These are phyloP conservation scores for Tetradesmus lagerheimii DNA, from an alignment of 139 green algal species.

Conservation along the genomic window DNA sequence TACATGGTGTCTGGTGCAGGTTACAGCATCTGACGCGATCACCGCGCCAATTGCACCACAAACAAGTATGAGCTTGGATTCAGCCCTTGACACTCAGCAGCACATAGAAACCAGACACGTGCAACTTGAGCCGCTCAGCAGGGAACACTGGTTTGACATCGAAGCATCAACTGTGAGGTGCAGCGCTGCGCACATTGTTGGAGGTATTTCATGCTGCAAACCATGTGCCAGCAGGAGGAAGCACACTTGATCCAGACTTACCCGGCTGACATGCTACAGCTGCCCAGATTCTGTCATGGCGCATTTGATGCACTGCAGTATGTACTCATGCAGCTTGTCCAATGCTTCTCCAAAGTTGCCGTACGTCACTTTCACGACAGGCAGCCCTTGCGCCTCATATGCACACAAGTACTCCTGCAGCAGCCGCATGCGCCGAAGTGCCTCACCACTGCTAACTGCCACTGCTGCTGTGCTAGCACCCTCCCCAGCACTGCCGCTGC, in stretches of 20 bases:
- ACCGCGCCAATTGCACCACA: no score
- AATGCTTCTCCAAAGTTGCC: slow-evolving; percentile 65
- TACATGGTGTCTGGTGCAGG: background rate
- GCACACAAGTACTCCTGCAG: slow-evolving; percentile 74
- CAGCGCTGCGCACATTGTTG: no score
- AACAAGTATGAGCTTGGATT: no score
- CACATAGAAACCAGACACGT: no score
- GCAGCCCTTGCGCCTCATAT: slow-evolving; percentile 68
- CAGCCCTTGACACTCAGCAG: no score
- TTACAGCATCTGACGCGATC: background rate
- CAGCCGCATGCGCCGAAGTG: slow-evolving; percentile 54
- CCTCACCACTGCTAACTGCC: background rate
- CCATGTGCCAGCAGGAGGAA: no score
- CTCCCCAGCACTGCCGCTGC: background rate
- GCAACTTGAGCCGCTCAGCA: no score
- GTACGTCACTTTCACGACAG: slow-evolving; percentile 67
- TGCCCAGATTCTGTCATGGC: slow-evolving; percentile 18
- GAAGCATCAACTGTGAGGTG: no score
- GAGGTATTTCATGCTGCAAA: no score
- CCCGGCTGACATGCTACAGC: background rate
- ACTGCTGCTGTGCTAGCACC: background rate
- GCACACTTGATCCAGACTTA: background rate
- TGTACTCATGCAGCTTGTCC: slow-evolving; percentile 82
- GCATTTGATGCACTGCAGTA: slow-evolving; percentile 78
- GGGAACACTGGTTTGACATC: no score